Base-by-base conservation (phyloP, 306 rosid genomes). In the Delonix regia region DNA sequence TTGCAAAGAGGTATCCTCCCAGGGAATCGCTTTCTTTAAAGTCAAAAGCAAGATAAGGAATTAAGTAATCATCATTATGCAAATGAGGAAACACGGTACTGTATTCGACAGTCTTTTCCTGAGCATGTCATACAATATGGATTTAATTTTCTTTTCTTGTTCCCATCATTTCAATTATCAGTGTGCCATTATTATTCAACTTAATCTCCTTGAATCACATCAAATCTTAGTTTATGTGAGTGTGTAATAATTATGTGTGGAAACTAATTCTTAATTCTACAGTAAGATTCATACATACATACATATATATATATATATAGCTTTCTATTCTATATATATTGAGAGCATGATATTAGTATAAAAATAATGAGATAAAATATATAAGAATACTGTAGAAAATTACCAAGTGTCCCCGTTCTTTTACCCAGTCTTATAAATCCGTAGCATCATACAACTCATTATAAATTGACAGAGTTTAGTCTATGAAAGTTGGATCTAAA, bases 31-130 rank as follows among this genome's bases (percentile, higher is more conserved):
- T 77, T 79, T 85, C 39, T 72, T 39, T 65, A 57, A 36, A 77
- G 88, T 85, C 87, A 81, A 87, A 76, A 61, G 77, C 75, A 64
- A 60, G 48, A 34, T 16, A 3, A 47, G 45, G 70, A 66, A 61
- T 57, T 71, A 63, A 63, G 76, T 75, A 69, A 49, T 25, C 48
- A 77, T 73, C 47, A 55, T 73, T 71, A 59, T 48, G 30, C 61
- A 81, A 59, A 81, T 41, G 77, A 74, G 85, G 80, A 84, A 74
- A 74, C 51, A 53, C 53, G 61, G 63, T 63, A 52, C n/a, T 68
- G 83, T 61, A 61, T 68, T 45, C n/a, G 21, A 41, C 59, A 68
- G 70, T 59, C 21, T 63, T 39, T 39, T 73, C n/a, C 28, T 36
- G 33, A 21, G 39, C 27, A 57, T 28, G 63, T n/a, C 61, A 70